These are phyloP conservation scores for Daldinia eschscholtzii DNA, from an alignment of 2,329 filamentous ascomycete genomes.

Conservation along the genomic window DNA sequence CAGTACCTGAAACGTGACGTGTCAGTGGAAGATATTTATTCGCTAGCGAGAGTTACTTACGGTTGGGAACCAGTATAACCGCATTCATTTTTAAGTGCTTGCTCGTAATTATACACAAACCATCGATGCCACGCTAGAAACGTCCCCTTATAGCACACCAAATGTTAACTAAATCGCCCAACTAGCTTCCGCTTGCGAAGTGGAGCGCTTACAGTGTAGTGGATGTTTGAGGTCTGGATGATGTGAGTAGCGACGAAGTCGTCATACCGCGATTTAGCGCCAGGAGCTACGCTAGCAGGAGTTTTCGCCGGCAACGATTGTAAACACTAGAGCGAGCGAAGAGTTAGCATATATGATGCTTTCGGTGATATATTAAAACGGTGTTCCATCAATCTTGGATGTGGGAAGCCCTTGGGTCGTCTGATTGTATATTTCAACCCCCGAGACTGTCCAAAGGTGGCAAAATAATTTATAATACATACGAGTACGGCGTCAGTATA, in stretches of 20 bases:
- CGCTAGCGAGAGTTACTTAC: constrained; percentile 20
- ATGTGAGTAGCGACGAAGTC: constrained; percentile 51
- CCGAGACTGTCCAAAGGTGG: not conserved
- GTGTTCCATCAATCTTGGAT: not conserved
- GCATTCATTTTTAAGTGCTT: constrained; percentile 45
- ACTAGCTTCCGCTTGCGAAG: not conserved
- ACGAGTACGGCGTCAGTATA: constrained; percentile 44
- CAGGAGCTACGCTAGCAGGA: constrained; percentile 37
- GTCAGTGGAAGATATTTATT: not conserved
- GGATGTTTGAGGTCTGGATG: constrained; percentile 39
- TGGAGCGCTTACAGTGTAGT: constrained; percentile 41
- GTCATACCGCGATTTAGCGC: constrained; percentile 46
- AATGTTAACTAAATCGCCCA: constrained; percentile 2
- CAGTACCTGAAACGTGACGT: constrained; percentile 53
- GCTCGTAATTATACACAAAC: constrained; percentile 43
- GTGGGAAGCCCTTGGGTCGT: not conserved
- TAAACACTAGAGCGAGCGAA: constrained; percentile 29
- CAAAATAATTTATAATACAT: not conserved
- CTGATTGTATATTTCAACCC: not conserved
- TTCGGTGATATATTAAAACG: too few species aligned
- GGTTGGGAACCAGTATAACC: constrained; percentile 44
- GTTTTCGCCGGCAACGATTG: constrained; percentile 39
- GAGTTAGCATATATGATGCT: not conserved
- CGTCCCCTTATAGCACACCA: constrained; percentile 28
- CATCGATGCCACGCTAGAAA: constrained; percentile 47